Conservation (phyloP, 768 basidiomycete species). For the Pulveroboletus sp. region DNA sequence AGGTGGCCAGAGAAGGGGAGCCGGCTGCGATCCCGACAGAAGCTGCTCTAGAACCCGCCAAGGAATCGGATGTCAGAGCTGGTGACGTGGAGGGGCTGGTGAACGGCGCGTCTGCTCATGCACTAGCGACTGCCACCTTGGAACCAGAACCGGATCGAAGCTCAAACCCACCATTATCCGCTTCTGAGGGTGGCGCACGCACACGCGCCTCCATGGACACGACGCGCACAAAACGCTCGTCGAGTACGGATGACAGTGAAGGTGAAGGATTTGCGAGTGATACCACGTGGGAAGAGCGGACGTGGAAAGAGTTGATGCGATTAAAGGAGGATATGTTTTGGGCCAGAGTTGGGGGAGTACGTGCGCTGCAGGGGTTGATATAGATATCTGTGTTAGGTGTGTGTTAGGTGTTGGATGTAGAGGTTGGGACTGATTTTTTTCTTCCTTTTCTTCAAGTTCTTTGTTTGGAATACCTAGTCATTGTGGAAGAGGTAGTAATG, state of each 20-base stretch:
- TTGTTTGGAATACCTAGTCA: not conserved
- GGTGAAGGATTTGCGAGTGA: conserved; percentile 56
- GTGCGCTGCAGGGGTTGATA: conserved; percentile 4
- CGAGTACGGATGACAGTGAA: conserved; percentile 13
- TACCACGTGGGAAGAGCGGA: conserved; percentile 80
- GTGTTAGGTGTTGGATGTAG: too few species aligned
- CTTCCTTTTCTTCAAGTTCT: too few species aligned
- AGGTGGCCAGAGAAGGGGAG: not conserved
- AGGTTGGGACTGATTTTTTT: not conserved
- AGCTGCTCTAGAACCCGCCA: not conserved
- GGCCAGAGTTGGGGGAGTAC: conserved; percentile 66
- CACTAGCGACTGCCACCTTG: not conserved
- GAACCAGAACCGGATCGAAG: not conserved
- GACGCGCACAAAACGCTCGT: conserved; percentile 23
- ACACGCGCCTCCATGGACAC: conserved; percentile 18
- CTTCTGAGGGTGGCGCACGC: conserved; percentile 3
- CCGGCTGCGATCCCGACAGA: not conserved
- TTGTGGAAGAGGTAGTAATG: too few species aligned
- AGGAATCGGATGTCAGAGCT: too few species aligned
- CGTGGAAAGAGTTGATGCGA: conserved; percentile 75
- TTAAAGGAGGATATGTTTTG: conserved; percentile 85
- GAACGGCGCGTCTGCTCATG: not conserved
- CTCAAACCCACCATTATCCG: too few species aligned
- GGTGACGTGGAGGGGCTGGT: not conserved
- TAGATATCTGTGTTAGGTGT: not conserved